phyloP scores from a whole-genome alignment of 78 protist genomes.

The Dictyostelium intermedium region DNA sequence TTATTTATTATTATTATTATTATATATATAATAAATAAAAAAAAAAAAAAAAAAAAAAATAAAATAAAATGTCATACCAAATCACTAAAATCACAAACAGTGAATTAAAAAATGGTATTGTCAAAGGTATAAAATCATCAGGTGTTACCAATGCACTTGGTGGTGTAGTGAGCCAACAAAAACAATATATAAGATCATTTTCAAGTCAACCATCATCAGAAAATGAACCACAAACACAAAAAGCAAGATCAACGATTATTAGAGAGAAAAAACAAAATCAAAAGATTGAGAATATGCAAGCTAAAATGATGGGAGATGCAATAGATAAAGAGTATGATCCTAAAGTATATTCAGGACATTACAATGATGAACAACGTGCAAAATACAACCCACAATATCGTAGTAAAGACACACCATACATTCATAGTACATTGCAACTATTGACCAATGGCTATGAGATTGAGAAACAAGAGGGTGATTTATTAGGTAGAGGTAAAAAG shows the following conservation, averaged over 20 bases:
- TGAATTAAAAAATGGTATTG: neutral
- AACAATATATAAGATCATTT: neutral
- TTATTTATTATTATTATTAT: neutral
- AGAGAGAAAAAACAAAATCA: neutral
- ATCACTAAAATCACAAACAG: neutral
- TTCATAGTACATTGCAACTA: neutral
- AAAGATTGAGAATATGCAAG: neutral
- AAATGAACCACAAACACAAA: neutral
- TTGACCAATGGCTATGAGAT: neutral
- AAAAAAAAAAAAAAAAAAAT: neutral
- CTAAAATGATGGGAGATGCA: neutral
- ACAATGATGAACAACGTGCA: neutral
- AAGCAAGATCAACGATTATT: neutral
- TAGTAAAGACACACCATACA: neutral
- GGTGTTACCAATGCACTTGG: neutral
- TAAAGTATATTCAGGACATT: neutral
- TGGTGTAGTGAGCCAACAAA: neutral
- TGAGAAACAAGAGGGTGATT: neutral
- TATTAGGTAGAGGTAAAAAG: no score
- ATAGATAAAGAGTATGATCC: neutral
- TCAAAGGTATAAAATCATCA: neutral
- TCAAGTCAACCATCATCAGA: neutral
- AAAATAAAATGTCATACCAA: slow-evolving; percentile 1
- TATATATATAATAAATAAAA: no score
- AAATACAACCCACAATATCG: neutral